Conservation (phyloP, 352 stramenopile genomes). For the Paralagenidium karlingii region DNA sequence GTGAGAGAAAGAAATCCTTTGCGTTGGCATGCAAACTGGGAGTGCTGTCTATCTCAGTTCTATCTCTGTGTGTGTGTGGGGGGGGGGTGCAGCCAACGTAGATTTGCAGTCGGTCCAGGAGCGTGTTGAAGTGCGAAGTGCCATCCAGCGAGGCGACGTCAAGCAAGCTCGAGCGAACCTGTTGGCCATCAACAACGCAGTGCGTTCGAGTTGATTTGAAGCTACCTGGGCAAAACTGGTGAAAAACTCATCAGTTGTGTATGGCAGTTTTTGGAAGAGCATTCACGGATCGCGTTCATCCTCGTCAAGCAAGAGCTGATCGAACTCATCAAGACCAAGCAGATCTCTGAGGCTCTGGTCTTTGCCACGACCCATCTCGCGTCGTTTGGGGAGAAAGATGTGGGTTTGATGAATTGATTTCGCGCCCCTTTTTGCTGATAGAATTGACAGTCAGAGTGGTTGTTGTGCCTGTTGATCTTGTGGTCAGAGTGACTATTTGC, state of each 20-base stretch:
- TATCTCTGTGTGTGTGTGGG: constrained; percentile 2
- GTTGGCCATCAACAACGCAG: too few relatives aligned
- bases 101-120: constrained; percentile 64
- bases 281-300: constrained; percentile 54
- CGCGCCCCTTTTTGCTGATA: background rate
- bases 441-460: background rate
- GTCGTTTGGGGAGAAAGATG: constrained; percentile 60
- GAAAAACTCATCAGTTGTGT: background rate
- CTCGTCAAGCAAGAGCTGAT: constrained; percentile 71
- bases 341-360: constrained; percentile 45
- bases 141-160: constrained; percentile 47
- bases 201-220: too few relatives aligned
- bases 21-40: too few relatives aligned
- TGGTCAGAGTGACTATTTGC: constrained; percentile 43
- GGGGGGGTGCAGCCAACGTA: constrained; percentile 39
- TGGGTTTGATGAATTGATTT: constrained; percentile 13
- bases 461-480: background rate
- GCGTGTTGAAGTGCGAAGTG: constrained; percentile 54
- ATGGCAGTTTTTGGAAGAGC: constrained; percentile 36
- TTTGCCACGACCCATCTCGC: constrained; percentile 66
- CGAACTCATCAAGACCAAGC: constrained; percentile 55
- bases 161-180: constrained; percentile 45
- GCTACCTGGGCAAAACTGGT: background rate
- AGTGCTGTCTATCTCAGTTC: too few relatives aligned
- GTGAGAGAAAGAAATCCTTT: too few relatives aligned